Percentiles rank a stretch among this genome's conserved stretches.
Conservation (phyloP, 371 early-diverging fungal genomes). For the Circinella minor region DNA sequence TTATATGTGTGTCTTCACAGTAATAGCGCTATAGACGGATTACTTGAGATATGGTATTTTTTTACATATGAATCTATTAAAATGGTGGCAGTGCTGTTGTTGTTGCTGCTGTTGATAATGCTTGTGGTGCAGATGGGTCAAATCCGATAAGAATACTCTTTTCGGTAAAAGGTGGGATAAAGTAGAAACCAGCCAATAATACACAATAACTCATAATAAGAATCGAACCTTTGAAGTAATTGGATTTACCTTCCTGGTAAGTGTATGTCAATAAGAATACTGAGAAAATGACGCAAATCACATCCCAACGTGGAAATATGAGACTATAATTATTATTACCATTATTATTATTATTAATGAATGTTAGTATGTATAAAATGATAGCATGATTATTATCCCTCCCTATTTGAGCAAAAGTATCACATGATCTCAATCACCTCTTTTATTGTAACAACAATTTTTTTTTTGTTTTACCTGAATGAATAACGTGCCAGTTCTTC, state of each 20-base stretch:
- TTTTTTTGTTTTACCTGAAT: conserved; percentile 42
- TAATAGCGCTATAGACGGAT: too few relatives aligned
- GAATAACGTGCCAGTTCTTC: conserved; percentile 38
- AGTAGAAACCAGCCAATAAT: conserved; percentile 81
- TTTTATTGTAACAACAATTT: neutral
- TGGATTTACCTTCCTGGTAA: conserved; percentile 93
- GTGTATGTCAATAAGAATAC: conserved; percentile 90
- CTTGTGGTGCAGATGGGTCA: conserved; percentile 2
- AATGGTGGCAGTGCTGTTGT: neutral
- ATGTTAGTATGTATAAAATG: neutral
- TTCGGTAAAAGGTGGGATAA: conserved; percentile 59
- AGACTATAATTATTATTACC: conserved; percentile 57
- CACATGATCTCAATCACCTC: too few relatives aligned
- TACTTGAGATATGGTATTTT: neutral
- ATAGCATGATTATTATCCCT: too few relatives aligned
- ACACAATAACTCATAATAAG: conserved; percentile 85
- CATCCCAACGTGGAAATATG: conserved; percentile 93
- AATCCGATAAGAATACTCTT: conserved; percentile 22
- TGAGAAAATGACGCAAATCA: conserved; percentile 86
- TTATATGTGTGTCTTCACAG: too few relatives aligned
- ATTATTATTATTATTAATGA: neutral
- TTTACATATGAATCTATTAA: neutral
- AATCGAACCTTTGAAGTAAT: conserved; percentile 96
- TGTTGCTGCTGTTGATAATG: neutral
- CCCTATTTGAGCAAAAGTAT: too few relatives aligned